phyloP scores from a whole-genome alignment of 805 yeast species.

The Monosporozyma unispora region DNA sequence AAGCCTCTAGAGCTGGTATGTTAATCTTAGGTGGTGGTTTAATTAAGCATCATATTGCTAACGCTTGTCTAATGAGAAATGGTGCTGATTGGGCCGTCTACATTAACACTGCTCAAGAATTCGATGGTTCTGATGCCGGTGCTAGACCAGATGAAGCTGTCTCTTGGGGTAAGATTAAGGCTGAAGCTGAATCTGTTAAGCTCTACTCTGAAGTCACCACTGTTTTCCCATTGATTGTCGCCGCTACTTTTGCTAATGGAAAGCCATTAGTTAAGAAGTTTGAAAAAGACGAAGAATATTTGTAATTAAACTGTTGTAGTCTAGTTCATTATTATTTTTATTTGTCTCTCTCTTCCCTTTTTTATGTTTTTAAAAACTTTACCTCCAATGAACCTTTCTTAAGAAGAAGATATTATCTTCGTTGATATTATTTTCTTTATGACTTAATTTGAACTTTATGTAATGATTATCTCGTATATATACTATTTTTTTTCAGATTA shows the following conservation, averaged over 20 bases:
- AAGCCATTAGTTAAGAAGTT: constrained; percentile 7
- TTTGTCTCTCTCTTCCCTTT: background rate
- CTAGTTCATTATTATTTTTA: background rate
- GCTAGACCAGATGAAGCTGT: constrained; percentile 99
- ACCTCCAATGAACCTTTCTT: background rate
- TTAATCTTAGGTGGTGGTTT: constrained; percentile 92
- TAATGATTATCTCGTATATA: background rate
- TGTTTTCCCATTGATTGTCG: constrained; percentile 93
- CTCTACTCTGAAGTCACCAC: constrained; percentile 92
- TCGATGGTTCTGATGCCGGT: constrained; percentile 98
- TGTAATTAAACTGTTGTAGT: background rate
- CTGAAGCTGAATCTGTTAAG: constrained; percentile 85
- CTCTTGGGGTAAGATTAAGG: constrained; percentile 97
- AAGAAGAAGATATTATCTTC: background rate
- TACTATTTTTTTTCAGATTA: background rate
- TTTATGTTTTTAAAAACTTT: background rate
- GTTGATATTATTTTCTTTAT: background rate
- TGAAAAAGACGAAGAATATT: constrained; percentile 1
- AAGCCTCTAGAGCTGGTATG: constrained; percentile 92
- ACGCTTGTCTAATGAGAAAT: constrained; percentile 97
- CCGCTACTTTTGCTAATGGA: constrained; percentile 87
- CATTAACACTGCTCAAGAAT: constrained; percentile 97
- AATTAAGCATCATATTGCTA: constrained; percentile 93
- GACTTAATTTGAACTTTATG: background rate
- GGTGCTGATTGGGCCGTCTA: constrained; percentile 98